Percentiles rank a stretch among this genome's conserved stretches.
Conservation (phyloP, 1,284 basidiomycete genomes). For the Coniferiporia weirii region DNA sequence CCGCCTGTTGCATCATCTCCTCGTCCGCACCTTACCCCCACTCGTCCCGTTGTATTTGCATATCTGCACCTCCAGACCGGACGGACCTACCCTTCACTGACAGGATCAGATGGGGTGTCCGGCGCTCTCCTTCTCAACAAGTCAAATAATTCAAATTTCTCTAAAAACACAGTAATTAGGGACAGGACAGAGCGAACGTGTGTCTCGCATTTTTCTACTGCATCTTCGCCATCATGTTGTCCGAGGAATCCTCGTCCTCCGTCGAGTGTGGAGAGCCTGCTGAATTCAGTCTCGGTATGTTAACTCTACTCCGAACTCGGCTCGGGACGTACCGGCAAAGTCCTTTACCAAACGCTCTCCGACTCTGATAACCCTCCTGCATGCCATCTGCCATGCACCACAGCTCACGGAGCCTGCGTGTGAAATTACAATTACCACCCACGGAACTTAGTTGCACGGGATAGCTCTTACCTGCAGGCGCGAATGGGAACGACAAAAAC, state of each 20-base stretch:
- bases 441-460: background rate
- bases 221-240: background rate
- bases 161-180: background rate
- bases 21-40: no score
- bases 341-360: constrained; percentile 18
- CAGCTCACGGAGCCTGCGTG: constrained; percentile 22
- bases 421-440: constrained; percentile 11
- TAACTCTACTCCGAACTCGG: background rate
- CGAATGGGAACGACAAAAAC: constrained; percentile 80
- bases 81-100: background rate
- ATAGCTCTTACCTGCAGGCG: constrained; percentile 53
- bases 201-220: constrained; percentile 4
- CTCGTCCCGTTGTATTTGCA: no score
- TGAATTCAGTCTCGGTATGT: background rate
- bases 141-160: no score
- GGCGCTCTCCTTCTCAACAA: no score
- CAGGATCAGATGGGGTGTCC: no score
- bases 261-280: constrained; percentile 17
- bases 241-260: constrained; percentile 2
- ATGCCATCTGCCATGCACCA: constrained; percentile 18
- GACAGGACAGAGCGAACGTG: background rate
- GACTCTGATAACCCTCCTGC: constrained; percentile 16
- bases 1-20: background rate
- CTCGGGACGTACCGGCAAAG: constrained; percentile 4
- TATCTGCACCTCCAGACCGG: background rate